A percentile compares a stretch with the other conserved stretches of the same genome.
phyloP scores from a whole-genome alignment of 1,284 basidiomycete species.

The Coniferiporia weirii region DNA sequence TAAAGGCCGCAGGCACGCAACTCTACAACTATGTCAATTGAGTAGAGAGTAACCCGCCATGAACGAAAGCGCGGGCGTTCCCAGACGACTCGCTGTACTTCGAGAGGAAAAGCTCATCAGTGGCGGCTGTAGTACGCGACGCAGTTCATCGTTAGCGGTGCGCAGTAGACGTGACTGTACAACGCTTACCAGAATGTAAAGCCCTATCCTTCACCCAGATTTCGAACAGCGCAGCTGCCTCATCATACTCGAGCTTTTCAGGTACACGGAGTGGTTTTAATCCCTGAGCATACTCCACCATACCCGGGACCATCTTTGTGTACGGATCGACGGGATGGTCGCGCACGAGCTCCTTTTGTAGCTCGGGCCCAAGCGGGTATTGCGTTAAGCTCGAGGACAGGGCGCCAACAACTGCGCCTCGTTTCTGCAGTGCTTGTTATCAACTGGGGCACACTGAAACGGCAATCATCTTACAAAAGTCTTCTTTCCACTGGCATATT shows the following conservation, averaged over 20 bases:
- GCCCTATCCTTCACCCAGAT: constrained; percentile 59
- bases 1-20: not conserved
- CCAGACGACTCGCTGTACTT: constrained; percentile 71
- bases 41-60: constrained; percentile 58
- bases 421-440: constrained; percentile 34
- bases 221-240: constrained; percentile 66
- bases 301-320: constrained; percentile 38
- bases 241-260: constrained; percentile 47
- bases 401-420: constrained; percentile 64
- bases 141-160: constrained; percentile 16
- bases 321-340: constrained; percentile 42
- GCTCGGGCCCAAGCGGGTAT: constrained; percentile 52
- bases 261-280: constrained; percentile 53
- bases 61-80: constrained; percentile 70
- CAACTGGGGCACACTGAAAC: not conserved
- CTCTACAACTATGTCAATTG: constrained; percentile 10
- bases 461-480: constrained; percentile 49
- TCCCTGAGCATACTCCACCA: constrained; percentile 50
- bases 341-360: constrained; percentile 48
- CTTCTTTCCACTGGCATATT: constrained; percentile 67
- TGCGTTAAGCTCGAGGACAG: constrained; percentile 50
- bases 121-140: constrained; percentile 31
- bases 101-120: constrained; percentile 64
- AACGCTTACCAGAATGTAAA: constrained; percentile 42
- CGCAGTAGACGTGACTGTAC: constrained; percentile 3